Base-by-base conservation (phyloP, 768 basidiomycete species). In the Mrakia frigida region DNA sequence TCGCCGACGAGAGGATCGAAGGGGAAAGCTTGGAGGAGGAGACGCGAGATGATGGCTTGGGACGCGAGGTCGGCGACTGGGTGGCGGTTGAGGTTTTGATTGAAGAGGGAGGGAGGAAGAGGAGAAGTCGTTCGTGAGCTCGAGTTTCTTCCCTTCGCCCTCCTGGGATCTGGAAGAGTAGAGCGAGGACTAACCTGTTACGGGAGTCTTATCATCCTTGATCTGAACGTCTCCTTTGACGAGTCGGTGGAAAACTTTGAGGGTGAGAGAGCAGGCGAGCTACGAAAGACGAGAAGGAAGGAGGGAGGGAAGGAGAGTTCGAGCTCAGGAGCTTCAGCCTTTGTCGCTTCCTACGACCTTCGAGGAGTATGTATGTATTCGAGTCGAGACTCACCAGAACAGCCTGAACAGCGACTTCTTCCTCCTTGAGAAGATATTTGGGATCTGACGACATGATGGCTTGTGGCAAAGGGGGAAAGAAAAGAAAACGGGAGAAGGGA, bases 11-110 rank as follows among this genome's bases (percentile, higher is more conserved):
- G 92, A 18, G 88, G 88, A 83, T 98, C 94, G 0, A 86, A 79
- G 0, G 95, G 95, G 83, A 96, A 98, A 0, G 90, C 88, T 16
- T 85, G 85, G 23, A 83, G 82, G 37, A 99, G 87, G 81, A 98
- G 90, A 11, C 90, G 86, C 76, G 91, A 91, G 80, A 99, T 90
- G 59, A 98, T 88, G 0, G 94, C 92, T 82, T 99, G 96, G 0
- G 94, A 92, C 4, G 94, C 88, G 82, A 90, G 94, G 84, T 98
- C 96, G 46, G 91, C 96, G 33, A 96, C 94, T 94, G 79, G 2
- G 25, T 18, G 33, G 16, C 9, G 46, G 50, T 35, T 1, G 13
- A 41, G 41, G 23, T 1, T 6, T 21, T 43, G 13, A 28, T 31
- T 37, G 41, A 25, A 41, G 14, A 43, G 11, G 33, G 10, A 9